Evolutionary conservation across 2,329 filamentous ascomycete genomes (phyloP).

Genomic region (Diaporthe ampelina): DNA sequence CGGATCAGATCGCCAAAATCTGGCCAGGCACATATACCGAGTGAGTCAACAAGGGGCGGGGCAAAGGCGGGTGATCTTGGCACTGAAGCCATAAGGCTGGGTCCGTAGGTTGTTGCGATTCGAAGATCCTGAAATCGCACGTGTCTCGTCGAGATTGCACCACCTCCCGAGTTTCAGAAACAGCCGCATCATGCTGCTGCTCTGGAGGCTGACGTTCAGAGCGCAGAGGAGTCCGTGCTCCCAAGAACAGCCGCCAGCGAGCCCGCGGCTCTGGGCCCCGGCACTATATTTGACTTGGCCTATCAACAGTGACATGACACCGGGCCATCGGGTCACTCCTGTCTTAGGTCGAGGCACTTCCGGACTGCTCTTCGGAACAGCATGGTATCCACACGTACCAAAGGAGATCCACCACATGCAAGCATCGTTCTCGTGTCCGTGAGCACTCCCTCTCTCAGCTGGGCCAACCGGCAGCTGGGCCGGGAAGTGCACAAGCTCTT

Average conservation of each 20-base stretch:
- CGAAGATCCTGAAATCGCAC: slow-evolving; percentile 34
- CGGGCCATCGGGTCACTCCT: slow-evolving; percentile 26
- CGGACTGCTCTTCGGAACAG: slow-evolving; percentile 13
- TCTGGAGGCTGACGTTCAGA: neutral
- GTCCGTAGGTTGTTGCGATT: slow-evolving; percentile 23
- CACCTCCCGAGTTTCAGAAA: slow-evolving; percentile 17
- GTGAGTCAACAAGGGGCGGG: slow-evolving; percentile 33
- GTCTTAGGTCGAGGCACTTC: slow-evolving; percentile 31
- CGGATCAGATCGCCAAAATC: slow-evolving; percentile 5
- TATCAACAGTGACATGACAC: slow-evolving; percentile 15
- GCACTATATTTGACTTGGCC: slow-evolving; percentile 30
- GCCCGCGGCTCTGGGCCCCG: slow-evolving; percentile 30
- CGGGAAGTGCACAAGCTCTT: slow-evolving; percentile 21
- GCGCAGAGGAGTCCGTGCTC: slow-evolving; percentile 32
- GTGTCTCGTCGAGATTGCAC: slow-evolving; percentile 34
- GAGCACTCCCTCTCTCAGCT: slow-evolving; percentile 5
- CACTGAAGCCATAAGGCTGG: slow-evolving; percentile 25
- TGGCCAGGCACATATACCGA: slow-evolving; percentile 17
- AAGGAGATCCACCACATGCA: neutral
- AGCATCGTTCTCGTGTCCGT: slow-evolving; percentile 18
- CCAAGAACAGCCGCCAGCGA: slow-evolving; percentile 14
- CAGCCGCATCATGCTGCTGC: slow-evolving; percentile 27
- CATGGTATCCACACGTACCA: slow-evolving; percentile 6
- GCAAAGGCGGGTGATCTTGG: slow-evolving; percentile 25
- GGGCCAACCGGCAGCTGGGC: slow-evolving; percentile 13